These are phyloP conservation scores for Ceraceosorus bombacis DNA, from an alignment of 1,284 basidiomycete species.

Conservation along the genomic window DNA sequence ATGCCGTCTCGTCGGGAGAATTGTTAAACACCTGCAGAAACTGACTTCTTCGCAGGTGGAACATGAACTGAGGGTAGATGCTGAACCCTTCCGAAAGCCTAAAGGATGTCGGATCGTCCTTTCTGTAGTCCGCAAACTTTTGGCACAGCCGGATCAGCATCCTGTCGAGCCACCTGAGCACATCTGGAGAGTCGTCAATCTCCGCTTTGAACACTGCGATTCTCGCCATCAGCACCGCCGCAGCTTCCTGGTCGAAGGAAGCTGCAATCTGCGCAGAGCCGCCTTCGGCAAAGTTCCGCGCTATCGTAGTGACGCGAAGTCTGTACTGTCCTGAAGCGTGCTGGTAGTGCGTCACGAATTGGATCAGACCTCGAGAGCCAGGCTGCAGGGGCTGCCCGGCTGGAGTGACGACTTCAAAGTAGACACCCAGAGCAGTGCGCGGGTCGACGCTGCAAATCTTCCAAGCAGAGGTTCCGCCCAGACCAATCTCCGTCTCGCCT, in stretches of 20 bases:
- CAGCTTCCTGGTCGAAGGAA: constrained; percentile 96
- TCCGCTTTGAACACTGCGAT: constrained; percentile 99
- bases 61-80: constrained; percentile 99
- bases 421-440: constrained; percentile 80
- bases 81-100: constrained; percentile 89
- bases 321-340: constrained; percentile 90
- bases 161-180: constrained; percentile 91
- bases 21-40: constrained; percentile 99
- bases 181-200: constrained; percentile 96
- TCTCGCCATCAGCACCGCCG: constrained; percentile 95
- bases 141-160: constrained; percentile 98
- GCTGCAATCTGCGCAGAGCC: constrained; percentile 86
- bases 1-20: constrained; percentile 97
- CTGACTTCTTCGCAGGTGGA: constrained; percentile 92
- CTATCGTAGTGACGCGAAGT: constrained; percentile 89
- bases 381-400: constrained; percentile 86
- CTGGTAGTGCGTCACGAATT: constrained; percentile 98
- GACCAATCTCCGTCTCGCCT: constrained; percentile 98
- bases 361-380: constrained; percentile 87
- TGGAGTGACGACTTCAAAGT: constrained; percentile 99
- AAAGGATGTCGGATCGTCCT: constrained; percentile 94
- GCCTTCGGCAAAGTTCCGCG: constrained; percentile 92
- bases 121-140: constrained; percentile 98
- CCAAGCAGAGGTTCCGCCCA: constrained; percentile 98
- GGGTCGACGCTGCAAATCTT: constrained; percentile 87